These are phyloP conservation scores for Microdochium paspali DNA, from an alignment of 2,329 filamentous ascomycete species.

Conservation along the genomic window DNA sequence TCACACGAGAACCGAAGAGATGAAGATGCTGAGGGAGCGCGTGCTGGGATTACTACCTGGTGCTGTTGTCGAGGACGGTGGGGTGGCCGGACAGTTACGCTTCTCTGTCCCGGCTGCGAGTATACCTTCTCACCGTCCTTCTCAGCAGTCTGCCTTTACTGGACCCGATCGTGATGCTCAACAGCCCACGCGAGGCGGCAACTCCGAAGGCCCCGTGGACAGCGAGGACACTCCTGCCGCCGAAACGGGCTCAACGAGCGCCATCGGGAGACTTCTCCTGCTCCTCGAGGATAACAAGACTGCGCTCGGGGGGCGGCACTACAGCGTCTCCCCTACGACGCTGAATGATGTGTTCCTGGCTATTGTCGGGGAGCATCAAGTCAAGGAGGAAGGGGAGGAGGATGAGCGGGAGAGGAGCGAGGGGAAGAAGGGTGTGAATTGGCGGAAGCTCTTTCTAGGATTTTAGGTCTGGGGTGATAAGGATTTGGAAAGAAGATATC, in stretches of 20 bases:
- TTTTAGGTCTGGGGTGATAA: too few species aligned
- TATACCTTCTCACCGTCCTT: too few species aligned
- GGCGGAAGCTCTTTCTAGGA: conserved; percentile 7
- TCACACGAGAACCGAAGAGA: conserved; percentile 60
- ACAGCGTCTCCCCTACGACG: conserved; percentile 78
- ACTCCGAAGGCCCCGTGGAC: too few species aligned
- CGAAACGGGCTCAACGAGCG: conserved; percentile 23
- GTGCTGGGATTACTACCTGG: conserved; percentile 49
- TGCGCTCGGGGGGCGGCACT: conserved; percentile 68
- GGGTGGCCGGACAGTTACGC: conserved; percentile 75
- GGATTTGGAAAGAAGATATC: too few species aligned
- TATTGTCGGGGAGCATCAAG: conserved; percentile 73
- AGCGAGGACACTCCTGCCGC: too few species aligned
- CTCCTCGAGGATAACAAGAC: conserved; percentile 63
- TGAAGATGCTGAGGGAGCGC: conserved; percentile 57
- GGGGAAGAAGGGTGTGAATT: conserved; percentile 14
- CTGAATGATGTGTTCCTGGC: conserved; percentile 84
- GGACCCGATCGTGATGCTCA: too few species aligned
- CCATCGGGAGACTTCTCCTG: conserved; percentile 62
- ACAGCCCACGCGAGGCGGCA: too few species aligned
- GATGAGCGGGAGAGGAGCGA: conserved; percentile 8
- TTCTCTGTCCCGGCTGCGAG: conserved; percentile 62
- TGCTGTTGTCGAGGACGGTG: conserved; percentile 61
- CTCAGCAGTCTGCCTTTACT: too few species aligned
- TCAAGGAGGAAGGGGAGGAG: conserved; percentile 54